A percentile compares a stretch with the other conserved stretches of the same genome.
Evolutionary conservation across 2,329 filamentous ascomycete genomes (phyloP).

Genomic region (Cladorrhinum sp.): DNA sequence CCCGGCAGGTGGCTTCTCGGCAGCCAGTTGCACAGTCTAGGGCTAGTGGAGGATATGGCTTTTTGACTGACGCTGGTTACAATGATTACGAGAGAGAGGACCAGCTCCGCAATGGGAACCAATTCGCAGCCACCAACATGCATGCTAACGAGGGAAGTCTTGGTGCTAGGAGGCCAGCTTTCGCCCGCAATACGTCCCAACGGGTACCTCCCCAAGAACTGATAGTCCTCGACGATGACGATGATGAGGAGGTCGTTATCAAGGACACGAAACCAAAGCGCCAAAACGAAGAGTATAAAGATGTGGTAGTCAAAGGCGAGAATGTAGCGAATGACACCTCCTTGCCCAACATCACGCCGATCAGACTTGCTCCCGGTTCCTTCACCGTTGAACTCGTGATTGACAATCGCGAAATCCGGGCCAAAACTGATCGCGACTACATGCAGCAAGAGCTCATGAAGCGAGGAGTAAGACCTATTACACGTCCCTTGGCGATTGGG

Average conservation of each 20-base stretch:
- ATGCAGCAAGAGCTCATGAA: constrained; percentile 69
- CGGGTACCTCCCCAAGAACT: not conserved
- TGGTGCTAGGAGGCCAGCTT: not conserved
- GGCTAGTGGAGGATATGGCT: too few species aligned
- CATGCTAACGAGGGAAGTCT: not conserved
- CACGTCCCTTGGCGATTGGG: constrained; percentile 68
- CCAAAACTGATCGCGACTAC: constrained; percentile 72
- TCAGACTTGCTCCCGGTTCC: constrained; percentile 59
- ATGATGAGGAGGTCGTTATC: constrained; percentile 8
- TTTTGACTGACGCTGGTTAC: not conserved
- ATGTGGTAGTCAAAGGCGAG: constrained; percentile 30
- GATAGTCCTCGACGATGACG: constrained; percentile 14
- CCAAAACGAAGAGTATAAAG: constrained; percentile 32
- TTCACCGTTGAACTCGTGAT: constrained; percentile 73
- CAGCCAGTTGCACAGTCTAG: not conserved
- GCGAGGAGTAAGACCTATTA: constrained; percentile 61
- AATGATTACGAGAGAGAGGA: not conserved
- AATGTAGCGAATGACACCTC: constrained; percentile 25
- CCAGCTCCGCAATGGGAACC: not conserved
- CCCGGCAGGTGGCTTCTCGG: not conserved
- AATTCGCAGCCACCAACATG: not conserved
- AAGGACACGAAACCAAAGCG: not conserved
- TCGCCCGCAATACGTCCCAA: too few species aligned
- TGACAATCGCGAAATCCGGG: constrained; percentile 71
- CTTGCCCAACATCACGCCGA: constrained; percentile 54